Base-by-base conservation (phyloP, 345 rosid species). In the Dimocarpus longan region DNA sequence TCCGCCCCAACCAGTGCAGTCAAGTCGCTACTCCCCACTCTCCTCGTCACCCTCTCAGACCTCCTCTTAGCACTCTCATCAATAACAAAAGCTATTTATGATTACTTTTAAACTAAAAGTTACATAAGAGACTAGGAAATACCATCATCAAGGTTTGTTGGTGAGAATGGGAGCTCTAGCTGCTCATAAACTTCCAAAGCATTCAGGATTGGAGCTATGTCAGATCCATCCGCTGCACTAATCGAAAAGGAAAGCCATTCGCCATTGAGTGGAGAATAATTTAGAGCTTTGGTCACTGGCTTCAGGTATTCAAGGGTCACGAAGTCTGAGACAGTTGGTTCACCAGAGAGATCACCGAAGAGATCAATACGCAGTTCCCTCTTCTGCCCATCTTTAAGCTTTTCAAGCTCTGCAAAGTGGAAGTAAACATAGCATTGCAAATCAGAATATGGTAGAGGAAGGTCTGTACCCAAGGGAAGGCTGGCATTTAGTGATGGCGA, bases 171-270 rank as follows among this genome's bases (percentile, higher is more conserved):
- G 4, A 71, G 42, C 22, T 28, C 75, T 52, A 48, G 2, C 50
- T 52, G 6, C n/a, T 1, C 42, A 50, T 5, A 52, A 48, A 16
- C 5, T 26, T 71, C 75, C 1, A 52, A 1, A 50, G 75, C 75
- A 15, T 71, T 71, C 12, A 71, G 22, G 43, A 71, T 71, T 3
- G 64, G 75, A 71, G 75, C 64, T 26, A 71, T 63, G 5, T 13
- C 12, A 50, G 21, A 71, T 12, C 63, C 75, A 1, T 71, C 75
- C 11, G 43, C 75, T 52, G 64, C 75, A 71, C 26, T 5, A 12
- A 71, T 71, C 15, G 75, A 12, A 50, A 50, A 26, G 43, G 13
- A 1, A 71, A 71, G 6, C 0, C n/a, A 3, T 0, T 24, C n/a
- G 2, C 63, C 10, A 26, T 50, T 5, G n/a, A 71, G 1, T 50